Base-by-base conservation (phyloP, 1,284 basidiomycete genomes). In the Trametes pubescens region DNA sequence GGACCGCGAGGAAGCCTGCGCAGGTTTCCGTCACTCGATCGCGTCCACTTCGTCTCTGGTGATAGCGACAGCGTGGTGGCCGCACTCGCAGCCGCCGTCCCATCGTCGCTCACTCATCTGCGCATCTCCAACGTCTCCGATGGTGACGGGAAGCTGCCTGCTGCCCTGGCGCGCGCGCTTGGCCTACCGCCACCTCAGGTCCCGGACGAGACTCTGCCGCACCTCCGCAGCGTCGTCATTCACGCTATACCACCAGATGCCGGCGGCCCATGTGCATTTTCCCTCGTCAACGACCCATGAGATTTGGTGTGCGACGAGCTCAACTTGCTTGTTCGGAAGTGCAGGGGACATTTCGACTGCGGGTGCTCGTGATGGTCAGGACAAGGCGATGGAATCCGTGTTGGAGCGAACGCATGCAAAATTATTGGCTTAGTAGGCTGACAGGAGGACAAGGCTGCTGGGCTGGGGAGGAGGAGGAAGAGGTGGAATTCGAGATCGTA, bases 341-440 rank as follows among this genome's bases (percentile, higher is more conserved):
- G 40, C 18, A 4, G 8, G 4, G 16, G 16, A n/a, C 40, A 16
- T n/a, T 4, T 16, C 3, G 40, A 43, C 14, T 3, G 40, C 40
- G 16, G 16, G 18, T 43, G 8, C 40, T 18, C 8, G 16, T 43
- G 14, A 3, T 43, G 14, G 53, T 10, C 16, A 13, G 47, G 52
- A 16, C n/a, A 44, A 4, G 48, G 13, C 16, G n/a, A 10, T 40
- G 47, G 18, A 9, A 10, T 9, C 46, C 18, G 22, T 37, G 21
- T 7, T 56, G 46, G 22, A 9, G 22, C 38, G 48, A 52, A 6
- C 52, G 57, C 10, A 24, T 60, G 18, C 49, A 43, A 13, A 24
- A 56, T 16, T 34, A 64, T n/a, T 64, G 62, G 62, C 18, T 56
- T 37, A 32, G 59, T 13, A 26, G 58, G 22, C 55, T 64, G 37